phyloP scores from a whole-genome alignment of 139 green algal genomes.

The Mesotaenium endlicherianum region DNA sequence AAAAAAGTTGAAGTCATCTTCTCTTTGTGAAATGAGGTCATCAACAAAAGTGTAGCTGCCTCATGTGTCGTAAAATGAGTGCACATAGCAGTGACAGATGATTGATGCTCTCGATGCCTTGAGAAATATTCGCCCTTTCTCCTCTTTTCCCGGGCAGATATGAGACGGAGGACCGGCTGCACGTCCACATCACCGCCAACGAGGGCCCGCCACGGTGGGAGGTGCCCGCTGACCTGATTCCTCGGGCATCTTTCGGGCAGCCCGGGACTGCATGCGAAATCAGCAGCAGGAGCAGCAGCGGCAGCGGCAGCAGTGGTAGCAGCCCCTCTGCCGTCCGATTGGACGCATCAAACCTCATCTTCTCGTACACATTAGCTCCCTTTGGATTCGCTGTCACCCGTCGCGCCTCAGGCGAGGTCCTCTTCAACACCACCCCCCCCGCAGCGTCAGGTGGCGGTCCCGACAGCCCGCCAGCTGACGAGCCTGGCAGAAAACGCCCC shows the following conservation, averaged over 20 bases:
- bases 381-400: constrained; percentile 40
- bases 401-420: constrained; percentile 12
- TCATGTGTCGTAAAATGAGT: too few species aligned
- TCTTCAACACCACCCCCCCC: constrained; percentile 41
- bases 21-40: too few species aligned
- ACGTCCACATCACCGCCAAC: constrained; percentile 25
- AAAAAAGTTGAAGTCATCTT: too few species aligned
- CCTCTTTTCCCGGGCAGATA: too few species aligned
- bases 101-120: too few species aligned
- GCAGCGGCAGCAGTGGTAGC: not conserved
- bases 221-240: constrained; percentile 16
- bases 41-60: too few species aligned
- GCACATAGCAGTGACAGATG: too few species aligned
- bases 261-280: not conserved
- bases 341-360: not conserved
- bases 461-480: too few species aligned
- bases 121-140: too few species aligned
- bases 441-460: too few species aligned
- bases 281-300: too few species aligned
- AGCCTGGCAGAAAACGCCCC: too few species aligned
- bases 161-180: constrained; percentile 24
- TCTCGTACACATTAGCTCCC: constrained; percentile 28
- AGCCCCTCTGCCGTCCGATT: not conserved
- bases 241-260: not conserved
- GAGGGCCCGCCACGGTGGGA: constrained; percentile 14